Evolutionary conservation across 2,329 filamentous ascomycete genomes (phyloP), one percentile per base, ranked within the genome.

Genomic region (Zelopaecilomyces penicillatus): DNA sequence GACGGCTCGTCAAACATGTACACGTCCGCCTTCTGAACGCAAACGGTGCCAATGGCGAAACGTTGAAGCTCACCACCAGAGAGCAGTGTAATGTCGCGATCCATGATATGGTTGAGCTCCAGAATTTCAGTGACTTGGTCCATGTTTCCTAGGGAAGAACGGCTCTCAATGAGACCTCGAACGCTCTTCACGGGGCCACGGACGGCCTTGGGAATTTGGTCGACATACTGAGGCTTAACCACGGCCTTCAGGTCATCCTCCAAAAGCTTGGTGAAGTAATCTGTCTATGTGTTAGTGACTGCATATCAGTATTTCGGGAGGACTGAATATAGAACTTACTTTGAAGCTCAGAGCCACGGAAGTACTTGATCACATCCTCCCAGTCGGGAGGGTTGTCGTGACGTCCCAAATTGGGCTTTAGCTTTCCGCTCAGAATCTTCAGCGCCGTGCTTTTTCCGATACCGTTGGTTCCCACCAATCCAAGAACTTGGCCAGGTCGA

Each of bases 1-100:
- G 91, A 97, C 12, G 94, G 94, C 73, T 98, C 93, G 67, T 98
- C 93, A 60, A 98, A 98, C 93, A 98, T 97, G 76, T 98, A 98
- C 8, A 95, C 88, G 65, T 98, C 93, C 55, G 91, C 91, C 60
- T 95, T 82, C 66, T 97, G 91, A 26, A 97, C 90, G 60, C 90
- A 95, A 51, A 95, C 89, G 42, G 91, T 87, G 59, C 87, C 93
- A 57, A 98, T 96, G 57, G 93, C 93, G 59, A 98, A 98, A 68
- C 93, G 85, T 69, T 98, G 93, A 61, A 98, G 78, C 69, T 98
- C 94, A 76, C 93, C 93, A 78, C 93, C 94, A 53, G 93, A 98
- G 26, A 98, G 80, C 32, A 87, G 78, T 56, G 78, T 82, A 56
- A 98, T 86, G 53, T 97, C 91, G 69, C 94, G 87, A 55, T 96